Evolutionary conservation across 208 protist genomes (phyloP).

Genomic region (Histomonas meleagridis): DNA sequence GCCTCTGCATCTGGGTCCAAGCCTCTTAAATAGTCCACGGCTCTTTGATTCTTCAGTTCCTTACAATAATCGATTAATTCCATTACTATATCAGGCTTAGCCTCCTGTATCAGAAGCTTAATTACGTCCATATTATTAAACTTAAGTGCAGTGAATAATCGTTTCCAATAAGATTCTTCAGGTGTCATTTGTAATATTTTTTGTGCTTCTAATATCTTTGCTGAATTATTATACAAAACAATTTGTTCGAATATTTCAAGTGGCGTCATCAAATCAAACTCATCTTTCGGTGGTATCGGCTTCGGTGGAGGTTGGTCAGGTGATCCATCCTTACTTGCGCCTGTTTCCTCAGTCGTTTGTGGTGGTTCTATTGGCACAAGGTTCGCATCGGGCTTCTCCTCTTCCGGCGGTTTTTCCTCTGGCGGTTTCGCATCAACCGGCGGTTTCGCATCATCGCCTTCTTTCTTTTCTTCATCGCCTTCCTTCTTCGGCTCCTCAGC

Average conservation of each 20-base stretch:
- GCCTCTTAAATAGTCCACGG: neutral
- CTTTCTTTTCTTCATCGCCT: neutral
- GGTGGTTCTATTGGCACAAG: neutral
- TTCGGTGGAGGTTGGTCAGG: neutral
- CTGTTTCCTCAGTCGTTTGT: neutral
- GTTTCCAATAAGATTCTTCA: neutral
- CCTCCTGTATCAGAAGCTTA: too few relatives aligned
- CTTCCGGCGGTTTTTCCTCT: neutral
- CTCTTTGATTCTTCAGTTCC: neutral
- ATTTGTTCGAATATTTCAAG: neutral
- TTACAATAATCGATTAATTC: neutral
- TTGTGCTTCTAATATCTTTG: neutral
- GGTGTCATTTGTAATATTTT: neutral
- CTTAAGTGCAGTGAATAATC: neutral
- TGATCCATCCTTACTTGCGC: neutral
- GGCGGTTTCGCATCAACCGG: neutral
- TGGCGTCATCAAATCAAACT: slow-evolving; percentile 7
- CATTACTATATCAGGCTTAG: too few relatives aligned
- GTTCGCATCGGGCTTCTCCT: neutral
- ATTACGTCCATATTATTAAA: neutral
- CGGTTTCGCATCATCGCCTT: neutral
- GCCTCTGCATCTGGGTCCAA: neutral
- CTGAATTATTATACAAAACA: neutral
- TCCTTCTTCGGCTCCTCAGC: neutral
- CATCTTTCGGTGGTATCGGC: neutral